phyloP scores from a whole-genome alignment of 805 yeast genomes.

The Millerago galiae region DNA sequence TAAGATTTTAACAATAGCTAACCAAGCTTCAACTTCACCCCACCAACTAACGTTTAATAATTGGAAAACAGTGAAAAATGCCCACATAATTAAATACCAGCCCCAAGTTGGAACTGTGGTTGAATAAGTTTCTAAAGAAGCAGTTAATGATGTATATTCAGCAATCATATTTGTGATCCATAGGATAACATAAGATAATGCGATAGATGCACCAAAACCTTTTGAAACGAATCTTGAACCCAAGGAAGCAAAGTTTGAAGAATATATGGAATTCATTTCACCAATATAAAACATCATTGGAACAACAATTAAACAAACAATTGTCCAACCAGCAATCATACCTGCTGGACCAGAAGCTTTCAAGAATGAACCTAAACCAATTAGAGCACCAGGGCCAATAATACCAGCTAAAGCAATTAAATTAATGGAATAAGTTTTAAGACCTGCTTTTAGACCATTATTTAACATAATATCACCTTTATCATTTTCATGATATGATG shows the following conservation, averaged over 20 bases:
- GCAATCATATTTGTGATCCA: conserved; percentile 52
- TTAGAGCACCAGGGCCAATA: conserved; percentile 53
- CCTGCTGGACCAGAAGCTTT: conserved; percentile 48
- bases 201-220: conserved; percentile 53
- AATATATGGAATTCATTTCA: conserved; percentile 47
- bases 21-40: conserved; percentile 52
- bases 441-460: conserved; percentile 36
- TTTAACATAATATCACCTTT: conserved; percentile 25
- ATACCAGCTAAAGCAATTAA: conserved; percentile 50
- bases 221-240: conserved; percentile 46
- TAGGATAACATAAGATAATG: conserved; percentile 45
- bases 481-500: conserved; percentile 16
- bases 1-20: conserved; percentile 42
- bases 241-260: conserved; percentile 46
- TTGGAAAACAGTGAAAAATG: conserved; percentile 43
- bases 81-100: conserved; percentile 48
- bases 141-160: conserved; percentile 48
- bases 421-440: conserved; percentile 45
- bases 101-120: conserved; percentile 49
- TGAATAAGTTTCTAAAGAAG: conserved; percentile 44
- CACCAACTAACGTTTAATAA: conserved; percentile 45
- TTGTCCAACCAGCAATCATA: conserved; percentile 42
- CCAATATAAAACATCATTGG: conserved; percentile 52
- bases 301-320: conserved; percentile 47
- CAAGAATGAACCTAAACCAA: conserved; percentile 48